phyloP scores from a whole-genome alignment of 257 asterid species.

The Euphrasia confusa region DNA sequence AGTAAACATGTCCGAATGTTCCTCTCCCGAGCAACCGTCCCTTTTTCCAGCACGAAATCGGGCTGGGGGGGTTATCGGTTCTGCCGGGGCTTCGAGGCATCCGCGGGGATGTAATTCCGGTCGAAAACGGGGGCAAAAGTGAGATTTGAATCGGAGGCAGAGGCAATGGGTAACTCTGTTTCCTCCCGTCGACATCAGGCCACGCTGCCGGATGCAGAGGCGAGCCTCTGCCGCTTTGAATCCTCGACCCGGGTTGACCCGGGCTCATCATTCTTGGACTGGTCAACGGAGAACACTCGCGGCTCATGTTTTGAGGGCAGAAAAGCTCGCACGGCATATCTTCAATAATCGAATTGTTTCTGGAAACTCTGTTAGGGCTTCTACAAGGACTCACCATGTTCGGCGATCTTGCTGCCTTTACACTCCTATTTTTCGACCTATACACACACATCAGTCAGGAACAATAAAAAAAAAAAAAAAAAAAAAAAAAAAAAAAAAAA shows the following conservation, averaged over 20 bases:
- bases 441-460: neutral
- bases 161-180: constrained; percentile 38
- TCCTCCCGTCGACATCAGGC: constrained; percentile 42
- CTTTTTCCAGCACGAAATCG: constrained; percentile 54
- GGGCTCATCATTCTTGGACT: constrained; percentile 44
- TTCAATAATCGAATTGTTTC: constrained; percentile 36
- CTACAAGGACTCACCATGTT: constrained; percentile 40
- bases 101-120: constrained; percentile 33
- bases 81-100: constrained; percentile 35
- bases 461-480: constrained; percentile 4
- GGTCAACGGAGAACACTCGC: constrained; percentile 42
- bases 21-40: constrained; percentile 65
- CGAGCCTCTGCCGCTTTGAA: constrained; percentile 37
- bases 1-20: constrained; percentile 64
- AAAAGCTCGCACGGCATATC: constrained; percentile 36
- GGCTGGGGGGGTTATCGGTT: constrained; percentile 33
- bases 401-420: constrained; percentile 15
- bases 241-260: constrained; percentile 42
- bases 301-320: constrained; percentile 41
- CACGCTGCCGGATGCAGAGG: constrained; percentile 31
- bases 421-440: too few relatives aligned
- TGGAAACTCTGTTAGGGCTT: constrained; percentile 36
- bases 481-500: constrained; percentile 5
- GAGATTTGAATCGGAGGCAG: constrained; percentile 37
- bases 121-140: constrained; percentile 32